Conservation (phyloP, 768 basidiomycete species). For the Sporobolomyces pararoseus region DNA sequence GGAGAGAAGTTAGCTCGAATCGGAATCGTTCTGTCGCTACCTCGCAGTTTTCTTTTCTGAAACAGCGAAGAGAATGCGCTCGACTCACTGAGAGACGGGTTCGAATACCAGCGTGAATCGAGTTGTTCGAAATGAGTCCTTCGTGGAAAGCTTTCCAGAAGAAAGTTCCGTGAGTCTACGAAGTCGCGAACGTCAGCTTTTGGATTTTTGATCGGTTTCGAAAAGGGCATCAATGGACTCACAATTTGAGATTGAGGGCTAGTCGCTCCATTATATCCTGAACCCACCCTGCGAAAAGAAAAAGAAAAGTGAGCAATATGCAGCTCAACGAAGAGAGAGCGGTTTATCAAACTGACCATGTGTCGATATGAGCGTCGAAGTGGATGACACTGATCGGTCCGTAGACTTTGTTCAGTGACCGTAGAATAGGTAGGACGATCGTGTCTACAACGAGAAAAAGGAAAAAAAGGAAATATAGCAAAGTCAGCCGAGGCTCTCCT, state of each 20-base stretch:
- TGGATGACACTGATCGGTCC: slow-evolving; percentile 41
- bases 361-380: slow-evolving; percentile 37
- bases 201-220: no score
- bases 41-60: no score
- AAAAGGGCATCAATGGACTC: no score
- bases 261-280: slow-evolving; percentile 16
- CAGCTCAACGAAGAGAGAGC: no score
- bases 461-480: no score
- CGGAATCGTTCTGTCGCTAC: no score
- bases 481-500: no score
- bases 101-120: slow-evolving; percentile 80
- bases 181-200: not conserved
- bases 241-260: slow-evolving; percentile 22
- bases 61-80: slow-evolving; percentile 17
- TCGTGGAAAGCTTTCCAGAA: slow-evolving; percentile 75
- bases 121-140: slow-evolving; percentile 64
- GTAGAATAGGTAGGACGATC: slow-evolving; percentile 39
- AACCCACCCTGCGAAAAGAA: slow-evolving; percentile 10
- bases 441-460: slow-evolving; percentile 2
- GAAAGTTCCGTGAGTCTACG: slow-evolving; percentile 56
- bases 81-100: slow-evolving; percentile 62
- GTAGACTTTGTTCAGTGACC: slow-evolving; percentile 36
- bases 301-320: not conserved
- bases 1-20: no score
- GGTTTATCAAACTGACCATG: slow-evolving; percentile 6